These are phyloP conservation scores for Odontarrhena argentea DNA, from an alignment of 345 rosid species.

Conservation along the genomic window DNA sequence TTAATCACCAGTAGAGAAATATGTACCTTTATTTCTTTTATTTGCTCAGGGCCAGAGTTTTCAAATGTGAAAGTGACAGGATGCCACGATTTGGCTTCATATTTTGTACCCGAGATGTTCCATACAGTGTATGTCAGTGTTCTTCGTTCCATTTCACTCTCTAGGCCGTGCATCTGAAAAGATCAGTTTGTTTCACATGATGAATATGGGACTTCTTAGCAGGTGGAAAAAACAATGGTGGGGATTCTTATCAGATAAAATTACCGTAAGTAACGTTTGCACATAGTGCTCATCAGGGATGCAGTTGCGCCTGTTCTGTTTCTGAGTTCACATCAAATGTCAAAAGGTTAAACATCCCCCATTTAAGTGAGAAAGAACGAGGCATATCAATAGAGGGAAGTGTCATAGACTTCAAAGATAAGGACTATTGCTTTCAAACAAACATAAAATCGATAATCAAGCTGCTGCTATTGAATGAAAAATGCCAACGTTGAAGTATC, in stretches of 20 bases:
- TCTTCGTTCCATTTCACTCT: conserved; percentile 77
- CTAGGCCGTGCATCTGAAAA: conserved; percentile 72
- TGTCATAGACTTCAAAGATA: conserved; percentile 7
- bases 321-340: conserved; percentile 41
- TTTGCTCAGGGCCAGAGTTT: conserved; percentile 54
- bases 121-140: conserved; percentile 84
- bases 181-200: not conserved
- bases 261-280: conserved; percentile 78
- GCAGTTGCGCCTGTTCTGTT: conserved; percentile 66
- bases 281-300: conserved; percentile 90
- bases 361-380: conserved; percentile 6
- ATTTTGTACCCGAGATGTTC: conserved; percentile 64
- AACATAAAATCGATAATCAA: not conserved
- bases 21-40: conserved; percentile 73
- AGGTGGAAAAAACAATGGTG: conserved; percentile 17
- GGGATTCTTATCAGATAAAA: not conserved
- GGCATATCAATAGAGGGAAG: conserved; percentile 5
- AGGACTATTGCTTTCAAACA: not conserved
- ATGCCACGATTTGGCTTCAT: conserved; percentile 81
- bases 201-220: not conserved
- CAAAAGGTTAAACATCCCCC: not conserved
- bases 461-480: conserved; percentile 19
- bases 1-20: not conserved
- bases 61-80: conserved; percentile 71
- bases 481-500: conserved; percentile 7